Percentiles rank a stretch among this genome's conserved stretches.
Evolutionary conservation across 2,329 filamentous ascomycete species (phyloP).

Genomic region (Stagonosporopsis rhizophila): DNA sequence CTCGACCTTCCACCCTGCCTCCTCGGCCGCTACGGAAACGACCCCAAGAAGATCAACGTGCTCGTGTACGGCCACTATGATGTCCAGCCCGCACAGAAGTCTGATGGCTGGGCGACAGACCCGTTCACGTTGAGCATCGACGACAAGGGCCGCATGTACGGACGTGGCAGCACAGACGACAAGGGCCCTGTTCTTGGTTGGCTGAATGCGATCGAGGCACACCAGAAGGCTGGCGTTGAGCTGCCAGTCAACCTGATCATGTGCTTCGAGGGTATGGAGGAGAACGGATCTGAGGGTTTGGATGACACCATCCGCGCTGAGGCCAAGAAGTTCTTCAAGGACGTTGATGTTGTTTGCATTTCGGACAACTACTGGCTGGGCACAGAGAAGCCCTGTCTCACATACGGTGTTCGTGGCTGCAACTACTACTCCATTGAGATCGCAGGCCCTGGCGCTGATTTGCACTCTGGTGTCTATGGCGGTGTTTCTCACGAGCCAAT

Average conservation of each 20-base stretch:
- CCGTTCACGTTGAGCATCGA: slow-evolving; percentile 89
- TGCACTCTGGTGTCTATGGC: slow-evolving; percentile 97
- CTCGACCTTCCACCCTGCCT: slow-evolving; percentile 93
- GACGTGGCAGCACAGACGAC: slow-evolving; percentile 94
- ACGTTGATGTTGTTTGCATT: slow-evolving; percentile 95
- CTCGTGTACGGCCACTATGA: slow-evolving; percentile 99
- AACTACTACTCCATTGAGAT: slow-evolving; percentile 97
- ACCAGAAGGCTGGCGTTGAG: slow-evolving; percentile 92
- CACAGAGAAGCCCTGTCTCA: slow-evolving; percentile 97
- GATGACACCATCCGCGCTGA: slow-evolving; percentile 94
- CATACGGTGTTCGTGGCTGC: slow-evolving; percentile 94
- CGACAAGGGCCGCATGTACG: slow-evolving; percentile 93
- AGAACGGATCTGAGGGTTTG: slow-evolving; percentile 95
- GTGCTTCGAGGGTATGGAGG: slow-evolving; percentile 99
- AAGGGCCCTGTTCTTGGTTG: slow-evolving; percentile 97
- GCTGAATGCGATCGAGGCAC: slow-evolving; percentile 97
- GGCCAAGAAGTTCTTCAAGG: slow-evolving; percentile 92
- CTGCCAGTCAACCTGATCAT: slow-evolving; percentile 98
- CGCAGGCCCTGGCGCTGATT: slow-evolving; percentile 87
- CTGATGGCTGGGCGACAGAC: slow-evolving; percentile 94
- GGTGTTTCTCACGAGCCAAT: slow-evolving; percentile 97
- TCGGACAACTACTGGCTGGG: slow-evolving; percentile 99
- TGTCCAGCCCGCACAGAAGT: slow-evolving; percentile 91
- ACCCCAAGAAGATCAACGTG: slow-evolving; percentile 92
- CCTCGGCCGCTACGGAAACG: slow-evolving; percentile 88